Evolutionary conservation across 192 early-diverging fungal genomes (phyloP).

Genomic region (Entrophospora sp.): DNA sequence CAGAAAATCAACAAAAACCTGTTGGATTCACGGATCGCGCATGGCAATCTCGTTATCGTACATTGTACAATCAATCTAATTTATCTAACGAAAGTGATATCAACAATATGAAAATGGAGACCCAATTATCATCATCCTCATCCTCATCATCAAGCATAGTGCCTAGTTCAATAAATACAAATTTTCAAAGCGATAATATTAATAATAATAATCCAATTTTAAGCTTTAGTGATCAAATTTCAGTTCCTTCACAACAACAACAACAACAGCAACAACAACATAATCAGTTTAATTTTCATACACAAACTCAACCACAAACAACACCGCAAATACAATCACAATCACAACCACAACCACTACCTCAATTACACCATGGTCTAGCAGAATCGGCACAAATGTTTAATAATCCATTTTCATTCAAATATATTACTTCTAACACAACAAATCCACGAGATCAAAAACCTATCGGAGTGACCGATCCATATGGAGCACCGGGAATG

Average conservation of each 20-base stretch:
- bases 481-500: neutral
- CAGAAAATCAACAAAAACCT: neutral
- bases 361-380: neutral
- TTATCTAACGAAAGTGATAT: no score
- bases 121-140: neutral
- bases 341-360: neutral
- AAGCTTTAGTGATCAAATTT: neutral
- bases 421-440: neutral
- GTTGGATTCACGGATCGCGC: no score
- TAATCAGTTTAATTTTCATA: neutral
- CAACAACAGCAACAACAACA: neutral
- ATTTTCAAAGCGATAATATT: neutral
- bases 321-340: neutral
- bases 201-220: neutral
- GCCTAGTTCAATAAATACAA: neutral
- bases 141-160: neutral
- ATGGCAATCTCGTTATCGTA: no score
- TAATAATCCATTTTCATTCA: neutral
- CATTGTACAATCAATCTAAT: no score
- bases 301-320: neutral
- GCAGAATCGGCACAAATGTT: conserved; percentile 13
- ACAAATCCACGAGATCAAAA: neutral
- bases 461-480: neutral
- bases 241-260: neutral
- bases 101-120: no score